Base-by-base conservation (phyloP, 1,284 basidiomycete species). In the Schizopora paradoxa region DNA sequence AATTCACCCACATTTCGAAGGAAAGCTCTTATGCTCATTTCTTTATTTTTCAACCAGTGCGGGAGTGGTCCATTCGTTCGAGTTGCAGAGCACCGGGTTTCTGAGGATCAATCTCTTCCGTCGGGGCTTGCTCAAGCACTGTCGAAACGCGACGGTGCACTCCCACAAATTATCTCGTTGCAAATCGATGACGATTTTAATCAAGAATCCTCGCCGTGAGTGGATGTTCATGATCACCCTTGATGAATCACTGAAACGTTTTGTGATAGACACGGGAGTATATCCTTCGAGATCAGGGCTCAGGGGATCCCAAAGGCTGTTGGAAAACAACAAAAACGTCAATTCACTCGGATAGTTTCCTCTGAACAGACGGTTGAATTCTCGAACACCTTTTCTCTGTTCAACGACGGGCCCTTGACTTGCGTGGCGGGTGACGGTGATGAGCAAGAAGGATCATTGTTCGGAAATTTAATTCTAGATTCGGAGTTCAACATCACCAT, bases 1-100 rank as follows among this genome's bases (percentile, higher is more conserved):
- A 13, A 10, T 10, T 37, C n/a, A 5, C 10, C 5, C 3, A 27
- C 16, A 34, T 40, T 27, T 36, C 16, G 27, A 13, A 22, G 25
- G 8, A 6, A n/a, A 6, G 11, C 19, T 23, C 18, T 38, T n/a
- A n/a, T n/a, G n/a, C n/a, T n/a, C n/a, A n/a, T n/a, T 43, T 7
- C 21, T 28, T 11, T 4, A 38, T 7, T n/a, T 14, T 18, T 37
- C 4, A 22, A 1, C n/a, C 41, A 76, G 75, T 78, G 76, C 48
- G 72, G 71, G 11, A 54, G 56, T 36, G 66, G 61, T 45, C 68
- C 75, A 0, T 79, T 79, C 54, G 75, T 73, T 1, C 65, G 73
- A 6, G 66, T 79, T n/a, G 66, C 71, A 0, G 60, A 59, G 5
- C 61, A 68, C 3, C 69, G 63, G 63, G 56, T 65, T 8, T 59